phyloP scores from a whole-genome alignment of 2,329 filamentous ascomycete species.

The Aspergillus hiratsukae region DNA sequence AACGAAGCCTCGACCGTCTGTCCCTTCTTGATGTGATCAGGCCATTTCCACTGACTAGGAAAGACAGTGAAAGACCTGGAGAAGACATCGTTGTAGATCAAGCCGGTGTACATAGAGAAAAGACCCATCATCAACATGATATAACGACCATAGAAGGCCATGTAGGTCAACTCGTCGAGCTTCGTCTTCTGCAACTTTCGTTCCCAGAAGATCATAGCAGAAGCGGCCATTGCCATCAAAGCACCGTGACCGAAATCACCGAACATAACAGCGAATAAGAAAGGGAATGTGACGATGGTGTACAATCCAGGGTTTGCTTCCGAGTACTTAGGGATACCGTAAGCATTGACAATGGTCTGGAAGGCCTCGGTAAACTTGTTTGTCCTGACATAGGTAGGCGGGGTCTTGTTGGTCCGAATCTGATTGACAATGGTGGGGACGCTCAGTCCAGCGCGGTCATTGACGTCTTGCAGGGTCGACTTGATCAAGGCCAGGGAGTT shows the following conservation, averaged over 20 bases:
- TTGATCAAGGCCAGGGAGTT: slow-evolving; percentile 86
- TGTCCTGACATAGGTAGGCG: slow-evolving; percentile 93
- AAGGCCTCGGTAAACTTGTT: slow-evolving; percentile 98
- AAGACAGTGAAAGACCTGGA: slow-evolving; percentile 90
- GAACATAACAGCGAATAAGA: slow-evolving; percentile 99
- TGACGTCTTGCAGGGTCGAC: slow-evolving; percentile 91
- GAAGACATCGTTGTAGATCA: slow-evolving; percentile 97
- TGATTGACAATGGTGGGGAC: slow-evolving; percentile 98
- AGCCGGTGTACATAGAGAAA: slow-evolving; percentile 94
- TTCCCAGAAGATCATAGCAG: slow-evolving; percentile 96
- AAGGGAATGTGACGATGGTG: slow-evolving; percentile 97
- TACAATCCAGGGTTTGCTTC: slow-evolving; percentile 96
- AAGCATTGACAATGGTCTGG: slow-evolving; percentile 98
- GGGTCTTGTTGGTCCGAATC: slow-evolving; percentile 94
- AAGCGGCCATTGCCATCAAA: slow-evolving; percentile 78
- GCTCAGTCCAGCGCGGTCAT: slow-evolving; percentile 90
- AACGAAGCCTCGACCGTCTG: slow-evolving; percentile 63
- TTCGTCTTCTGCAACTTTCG: slow-evolving; percentile 77
- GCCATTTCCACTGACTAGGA: slow-evolving; percentile 84
- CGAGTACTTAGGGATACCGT: slow-evolving; percentile 94
- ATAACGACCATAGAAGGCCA: slow-evolving; percentile 98
- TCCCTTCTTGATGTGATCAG: slow-evolving; percentile 62
- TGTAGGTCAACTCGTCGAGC: slow-evolving; percentile 92
- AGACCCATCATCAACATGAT: slow-evolving; percentile 98
- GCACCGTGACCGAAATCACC: slow-evolving; percentile 92